Evolutionary conservation across 805 yeast species (phyloP), one percentile per base, ranked within the genome.

Genomic region (Candida morakotiae): DNA sequence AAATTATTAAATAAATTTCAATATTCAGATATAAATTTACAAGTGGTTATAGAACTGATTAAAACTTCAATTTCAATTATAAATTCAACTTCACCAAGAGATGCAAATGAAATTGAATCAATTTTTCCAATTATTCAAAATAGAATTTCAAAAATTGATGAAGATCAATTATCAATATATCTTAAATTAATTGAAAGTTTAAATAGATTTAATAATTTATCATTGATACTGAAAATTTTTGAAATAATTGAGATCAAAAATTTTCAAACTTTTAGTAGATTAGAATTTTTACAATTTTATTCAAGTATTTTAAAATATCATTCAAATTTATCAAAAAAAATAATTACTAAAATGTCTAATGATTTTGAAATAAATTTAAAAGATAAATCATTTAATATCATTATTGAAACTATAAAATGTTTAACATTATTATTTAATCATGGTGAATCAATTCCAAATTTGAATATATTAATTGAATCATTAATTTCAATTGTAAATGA

Each of bases 41-140:
- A 68, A 15, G 87, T 81, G 0, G 66, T 77, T 1, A 57, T 62
- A 28, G 79, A 75, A 40, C 61, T 75, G 1, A 52, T 81, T 24
- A 60, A 59, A 13, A 56, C 81, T 2, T 28, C 41, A 9, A 34
- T 39, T 13, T 22, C 36, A 17, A 39, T 44, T 4, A 26, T 35
- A 9, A 25, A 35, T 19, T 13, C 40, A 3, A 37, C 43, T 8
- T 24, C 40, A 4, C 29, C 29, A 19, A 25, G 31, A 13, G 38
- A 34, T 22, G 14, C 33, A 8, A 3, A 11, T 15, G 9, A 18
- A 19, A 27, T 40, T 18, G 16, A 37, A 28, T 13, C 20, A 17
- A 24, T 40, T 17, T 27, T 15, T 21, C 40, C 37, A 20, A 22
- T 36, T 8, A 37, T 40, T 18, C 20, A 19, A 21, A 8, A 21